Evolutionary conservation across 306 rosid species (phyloP).

Genomic region (Hippophae tibetana): DNA sequence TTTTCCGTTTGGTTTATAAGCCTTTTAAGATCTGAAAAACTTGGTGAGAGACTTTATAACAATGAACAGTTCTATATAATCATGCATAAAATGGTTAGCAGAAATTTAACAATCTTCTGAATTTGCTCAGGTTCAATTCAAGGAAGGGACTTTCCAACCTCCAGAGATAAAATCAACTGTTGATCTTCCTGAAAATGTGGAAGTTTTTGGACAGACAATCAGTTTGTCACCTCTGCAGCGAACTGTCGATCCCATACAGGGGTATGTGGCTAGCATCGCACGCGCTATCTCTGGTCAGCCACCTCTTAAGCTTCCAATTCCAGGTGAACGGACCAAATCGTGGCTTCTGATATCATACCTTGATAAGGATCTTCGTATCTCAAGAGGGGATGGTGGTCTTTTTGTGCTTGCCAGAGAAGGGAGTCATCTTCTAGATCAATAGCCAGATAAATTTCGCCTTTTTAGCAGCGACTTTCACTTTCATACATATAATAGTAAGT

Average conservation of each 20-base stretch:
- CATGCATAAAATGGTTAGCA: background rate
- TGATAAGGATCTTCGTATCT: constrained; percentile 73
- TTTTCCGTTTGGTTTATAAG: too few species aligned
- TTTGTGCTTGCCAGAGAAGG: constrained; percentile 85
- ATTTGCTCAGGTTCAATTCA: constrained; percentile 64
- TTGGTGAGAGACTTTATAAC: background rate
- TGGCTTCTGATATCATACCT: constrained; percentile 89
- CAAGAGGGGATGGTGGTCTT: constrained; percentile 94
- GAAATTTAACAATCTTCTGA: constrained; percentile 13
- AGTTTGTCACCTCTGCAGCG: constrained; percentile 60
- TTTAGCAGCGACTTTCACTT: too few species aligned
- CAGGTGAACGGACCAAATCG: constrained; percentile 73
- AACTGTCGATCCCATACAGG: constrained; percentile 59
- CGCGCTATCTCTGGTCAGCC: constrained; percentile 71
- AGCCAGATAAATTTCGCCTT: constrained; percentile 11
- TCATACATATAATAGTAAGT: too few species aligned
- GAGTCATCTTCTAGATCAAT: constrained; percentile 57
- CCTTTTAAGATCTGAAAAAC: too few species aligned
- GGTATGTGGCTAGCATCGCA: constrained; percentile 43
- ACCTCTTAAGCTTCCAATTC: constrained; percentile 74
- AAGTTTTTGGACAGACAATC: constrained; percentile 67
- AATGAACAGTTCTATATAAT: background rate
- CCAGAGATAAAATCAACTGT: constrained; percentile 70
- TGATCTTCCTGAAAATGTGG: constrained; percentile 61
- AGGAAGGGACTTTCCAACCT: constrained; percentile 76